Evolutionary conservation across 805 yeast genomes (phyloP), one percentile per base, ranked within the genome.

Genomic region (Schwanniomyces yamadae): DNA sequence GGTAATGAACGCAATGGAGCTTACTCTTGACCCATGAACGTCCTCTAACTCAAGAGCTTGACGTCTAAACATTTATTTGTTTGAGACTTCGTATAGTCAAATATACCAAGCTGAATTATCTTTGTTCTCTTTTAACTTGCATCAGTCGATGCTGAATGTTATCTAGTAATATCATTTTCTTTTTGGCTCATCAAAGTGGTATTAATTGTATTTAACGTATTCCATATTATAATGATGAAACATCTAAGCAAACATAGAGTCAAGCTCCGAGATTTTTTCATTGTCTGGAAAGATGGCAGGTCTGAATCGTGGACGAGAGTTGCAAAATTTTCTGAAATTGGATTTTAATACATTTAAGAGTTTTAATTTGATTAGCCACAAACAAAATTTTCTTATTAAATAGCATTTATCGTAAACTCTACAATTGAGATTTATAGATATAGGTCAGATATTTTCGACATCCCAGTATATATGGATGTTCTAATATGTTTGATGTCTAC

Each of bases 161-260:
- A 49, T 53, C 52, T 48, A 49, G 41, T 40, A 31, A 34, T 36
- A 31, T 33, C 47, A 39, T 46, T 45, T 23, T 18, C 38, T 41
- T 30, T 31, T 33, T 30, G 39, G 31, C 12, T n/a, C 17, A 22
- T n/a, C 14, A 11, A 25, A 12, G 11, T 4, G 21, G 8, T 29
- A n/a, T 30, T 1, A 21, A 13, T 15, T 22, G 11, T 20, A 9
- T 33, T 31, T 27, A 6, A 23, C 10, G n/a, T 16, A 14, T 23
- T 21, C 17, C 26, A 22, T 21, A 18, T 44, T 55, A 45, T 47
- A 36, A 72, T 82, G 90, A 82, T 82, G 90, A 82, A 75, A 81
- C 62, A 77, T 69, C 66, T 61, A 70, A 77, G 75, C 84, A 81
- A 78, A 80, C 85, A 80, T 81, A 81, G 90, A 82, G 90, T 82